Evolutionary conservation across 768 basidiomycete species (phyloP).

Genomic region (Lactarius trivialis): DNA sequence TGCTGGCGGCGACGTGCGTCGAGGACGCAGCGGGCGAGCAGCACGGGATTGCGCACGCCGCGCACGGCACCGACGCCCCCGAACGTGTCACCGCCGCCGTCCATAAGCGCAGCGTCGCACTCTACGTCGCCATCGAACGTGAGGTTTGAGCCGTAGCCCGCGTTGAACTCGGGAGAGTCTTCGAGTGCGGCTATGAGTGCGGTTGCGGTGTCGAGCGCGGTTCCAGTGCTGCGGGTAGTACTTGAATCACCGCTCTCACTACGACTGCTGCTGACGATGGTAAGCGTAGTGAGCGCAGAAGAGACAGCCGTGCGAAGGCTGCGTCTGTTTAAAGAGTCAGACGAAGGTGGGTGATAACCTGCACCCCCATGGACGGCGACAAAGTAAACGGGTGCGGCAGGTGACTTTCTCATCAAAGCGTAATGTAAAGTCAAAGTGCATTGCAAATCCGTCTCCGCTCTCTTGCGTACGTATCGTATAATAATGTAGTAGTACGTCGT

Average conservation of each 20-base stretch:
- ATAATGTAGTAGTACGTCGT: conserved; percentile 13
- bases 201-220: conserved; percentile 9
- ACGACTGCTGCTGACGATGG: not conserved
- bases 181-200: not conserved
- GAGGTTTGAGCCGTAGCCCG: conserved; percentile 74
- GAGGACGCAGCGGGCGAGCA: conserved; percentile 50
- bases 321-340: conserved; percentile 36
- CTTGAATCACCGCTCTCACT: no score
- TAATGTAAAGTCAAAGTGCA: not conserved
- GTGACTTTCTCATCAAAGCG: not conserved
- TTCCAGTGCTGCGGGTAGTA: no score
- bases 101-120: conserved; percentile 77
- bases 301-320: conserved; percentile 46
- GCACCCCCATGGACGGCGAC: conserved; percentile 77
- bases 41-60: conserved; percentile 70
- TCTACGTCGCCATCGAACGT: conserved; percentile 70
- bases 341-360: conserved; percentile 46
- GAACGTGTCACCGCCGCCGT: conserved; percentile 40
- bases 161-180: not conserved
- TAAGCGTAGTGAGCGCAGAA: conserved; percentile 36
- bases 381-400: conserved; percentile 15
- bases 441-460: not conserved
- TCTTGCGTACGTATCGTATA: not conserved
- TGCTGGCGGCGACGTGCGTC: conserved; percentile 38
- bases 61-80: conserved; percentile 60